Percentiles rank a stretch among this genome's conserved stretches.
Conservation (phyloP, 225 moss, liverwort and hornwort species). For the Antitrichia curtipendula region DNA sequence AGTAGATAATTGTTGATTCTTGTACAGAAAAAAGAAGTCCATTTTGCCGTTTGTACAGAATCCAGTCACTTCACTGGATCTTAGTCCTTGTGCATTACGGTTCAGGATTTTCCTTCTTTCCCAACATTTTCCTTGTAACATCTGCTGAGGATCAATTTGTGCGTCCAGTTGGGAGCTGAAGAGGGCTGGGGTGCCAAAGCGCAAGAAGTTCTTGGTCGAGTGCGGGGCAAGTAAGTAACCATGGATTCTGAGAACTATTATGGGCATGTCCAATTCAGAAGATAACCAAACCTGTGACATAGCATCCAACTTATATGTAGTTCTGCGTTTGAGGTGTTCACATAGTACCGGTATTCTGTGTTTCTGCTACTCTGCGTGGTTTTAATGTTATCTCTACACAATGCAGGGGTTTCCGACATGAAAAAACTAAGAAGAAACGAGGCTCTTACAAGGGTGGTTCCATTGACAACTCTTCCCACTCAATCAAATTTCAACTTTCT, state of each 20-base stretch:
- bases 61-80: neutral
- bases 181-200: slow-evolving; percentile 93
- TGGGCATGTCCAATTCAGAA: neutral
- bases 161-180: slow-evolving; percentile 71
- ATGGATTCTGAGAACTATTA: neutral
- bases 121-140: neutral
- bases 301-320: neutral
- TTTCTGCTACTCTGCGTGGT: neutral
- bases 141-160: neutral
- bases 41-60: neutral
- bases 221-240: slow-evolving; percentile 81
- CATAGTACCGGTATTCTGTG: neutral
- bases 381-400: neutral
- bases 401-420: slow-evolving; percentile 77
- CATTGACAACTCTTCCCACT: slow-evolving; percentile 79
- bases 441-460: slow-evolving; percentile 83
- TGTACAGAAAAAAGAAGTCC: neutral
- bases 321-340: neutral
- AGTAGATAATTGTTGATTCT: neutral
- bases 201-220: slow-evolving; percentile 67
- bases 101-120: neutral
- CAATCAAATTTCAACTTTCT: slow-evolving; percentile 73
- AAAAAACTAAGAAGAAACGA: slow-evolving; percentile 95
- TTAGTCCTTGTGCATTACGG: neutral
- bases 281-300: neutral